A percentile compares a stretch with the other conserved stretches of the same genome.
These are phyloP conservation scores for Vachellia collinsii DNA, from an alignment of 306 rosid species.

Conservation along the genomic window DNA sequence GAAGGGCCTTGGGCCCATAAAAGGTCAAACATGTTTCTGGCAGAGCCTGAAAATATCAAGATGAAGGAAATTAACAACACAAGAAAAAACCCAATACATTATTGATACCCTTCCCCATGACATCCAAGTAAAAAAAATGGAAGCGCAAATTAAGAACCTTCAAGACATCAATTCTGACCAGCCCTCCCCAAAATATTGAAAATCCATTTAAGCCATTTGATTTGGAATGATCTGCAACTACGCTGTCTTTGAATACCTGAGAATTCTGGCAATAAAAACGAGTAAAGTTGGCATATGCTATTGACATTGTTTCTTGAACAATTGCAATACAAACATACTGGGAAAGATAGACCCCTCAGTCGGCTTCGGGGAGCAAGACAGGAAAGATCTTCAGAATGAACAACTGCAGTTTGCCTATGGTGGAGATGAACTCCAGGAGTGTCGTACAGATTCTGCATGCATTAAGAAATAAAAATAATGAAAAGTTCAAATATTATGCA, in stretches of 20 bases:
- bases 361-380: constrained; percentile 92
- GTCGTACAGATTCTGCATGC: constrained; percentile 76
- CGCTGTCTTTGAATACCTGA: constrained; percentile 44
- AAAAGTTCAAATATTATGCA: constrained; percentile 1
- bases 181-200: constrained; percentile 94
- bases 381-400: constrained; percentile 81
- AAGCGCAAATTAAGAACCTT: constrained; percentile 59
- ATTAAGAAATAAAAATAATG: background rate
- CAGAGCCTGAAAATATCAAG: constrained; percentile 65
- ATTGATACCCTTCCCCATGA: background rate
- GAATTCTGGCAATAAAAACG: constrained; percentile 47
- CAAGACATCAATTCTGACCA: constrained; percentile 86
- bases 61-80: constrained; percentile 25
- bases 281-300: constrained; percentile 30
- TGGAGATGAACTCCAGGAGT: constrained; percentile 98
- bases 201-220: constrained; percentile 60
- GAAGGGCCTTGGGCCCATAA: constrained; percentile 88
- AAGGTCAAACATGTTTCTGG: constrained; percentile 83
- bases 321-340: constrained; percentile 53
- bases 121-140: constrained; percentile 1
- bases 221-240: constrained; percentile 35
- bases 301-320: constrained; percentile 2
- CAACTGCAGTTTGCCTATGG: constrained; percentile 93
- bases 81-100: constrained; percentile 21
- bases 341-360: constrained; percentile 73